phyloP scores from a whole-genome alignment of 139 green algal genomes.

The Auxenochlorella pyrenoidosa region DNA sequence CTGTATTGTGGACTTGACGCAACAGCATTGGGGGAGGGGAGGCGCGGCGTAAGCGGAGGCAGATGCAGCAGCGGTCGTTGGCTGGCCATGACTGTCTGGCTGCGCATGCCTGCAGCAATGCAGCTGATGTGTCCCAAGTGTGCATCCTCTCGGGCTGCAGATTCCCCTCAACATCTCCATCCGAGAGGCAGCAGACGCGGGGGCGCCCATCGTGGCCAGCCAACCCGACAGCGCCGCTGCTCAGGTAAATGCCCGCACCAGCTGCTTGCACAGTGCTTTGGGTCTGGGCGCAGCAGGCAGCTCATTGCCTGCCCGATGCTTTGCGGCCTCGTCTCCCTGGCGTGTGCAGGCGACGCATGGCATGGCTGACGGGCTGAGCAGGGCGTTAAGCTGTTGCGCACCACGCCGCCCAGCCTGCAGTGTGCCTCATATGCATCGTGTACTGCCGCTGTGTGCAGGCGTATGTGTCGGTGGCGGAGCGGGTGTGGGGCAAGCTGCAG shows the following conservation, averaged over 20 bases:
- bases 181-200: slow-evolving; percentile 63
- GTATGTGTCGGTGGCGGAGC: slow-evolving; percentile 64
- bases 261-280: not conserved
- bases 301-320: no score
- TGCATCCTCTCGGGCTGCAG: slow-evolving; percentile 47
- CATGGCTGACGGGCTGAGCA: no score
- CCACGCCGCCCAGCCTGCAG: not conserved
- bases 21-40: no score
- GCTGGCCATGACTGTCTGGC: not conserved
- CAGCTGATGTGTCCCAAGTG: no score
- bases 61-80: not conserved
- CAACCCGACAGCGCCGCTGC: slow-evolving; percentile 48
- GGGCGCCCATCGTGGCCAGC: slow-evolving; percentile 69
- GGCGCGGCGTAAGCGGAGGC: no score
- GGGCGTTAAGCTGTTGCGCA: no score
- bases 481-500: slow-evolving; percentile 54
- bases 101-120: no score
- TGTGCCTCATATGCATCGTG: not conserved
- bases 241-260: not conserved
- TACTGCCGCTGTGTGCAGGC: not conserved
- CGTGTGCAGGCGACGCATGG: no score
- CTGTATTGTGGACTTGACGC: no score
- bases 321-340: no score
- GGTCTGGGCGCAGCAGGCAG: no score
- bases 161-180: slow-evolving; percentile 73